Base-by-base conservation (phyloP, 352 stramenopile genomes). In the Nothophytophthora sp. region DNA sequence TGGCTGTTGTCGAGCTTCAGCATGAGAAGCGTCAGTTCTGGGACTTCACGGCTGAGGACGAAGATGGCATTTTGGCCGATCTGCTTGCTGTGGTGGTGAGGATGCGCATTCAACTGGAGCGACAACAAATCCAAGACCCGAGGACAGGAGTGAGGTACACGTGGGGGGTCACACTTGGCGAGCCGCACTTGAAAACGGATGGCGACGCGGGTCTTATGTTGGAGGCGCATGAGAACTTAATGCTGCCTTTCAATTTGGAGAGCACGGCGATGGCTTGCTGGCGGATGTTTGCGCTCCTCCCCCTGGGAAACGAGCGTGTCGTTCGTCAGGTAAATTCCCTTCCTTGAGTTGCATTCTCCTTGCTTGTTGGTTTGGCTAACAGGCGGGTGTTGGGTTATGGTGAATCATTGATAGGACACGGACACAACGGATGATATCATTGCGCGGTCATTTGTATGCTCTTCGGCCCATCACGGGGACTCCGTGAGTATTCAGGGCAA, bases 21-120 rank as follows among this genome's bases (percentile, higher is more conserved):
- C 29, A 36, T 24, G 30, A 60, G 12, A 28, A 30, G 24, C 25
- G 18, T 50, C 58, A 32, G 9, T 53, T 52, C 25, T 55, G 57
- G 38, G 46, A 63, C 8, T 25, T 64, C 13, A 28, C 18, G 2
- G 33, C 34, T 1, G 48, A 37, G 4, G 40, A 73, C 41, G 67
- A 71, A 1, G 53, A 61, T 18, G 49, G 15, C 10, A 55, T 73
- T 12, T 63, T 69, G 27, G 37, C 51, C 5, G 50, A 73, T 35
- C 63, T 67, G 35, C 35, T 72, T 6, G n/a, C 49, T 1, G 35
- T 71, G 10, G 20, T 63, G 20, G 51, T 48, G 18, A 49, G 37
- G 38, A 42, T 33, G 16, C 49, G 29, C n/a, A 10, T 68, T 18
- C 47, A 67, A 19, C 34, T 73, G 12, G 25, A 66, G 19, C 39